Base-by-base conservation (phyloP, 805 yeast genomes). In the Starmerella ratchasimensis region DNA sequence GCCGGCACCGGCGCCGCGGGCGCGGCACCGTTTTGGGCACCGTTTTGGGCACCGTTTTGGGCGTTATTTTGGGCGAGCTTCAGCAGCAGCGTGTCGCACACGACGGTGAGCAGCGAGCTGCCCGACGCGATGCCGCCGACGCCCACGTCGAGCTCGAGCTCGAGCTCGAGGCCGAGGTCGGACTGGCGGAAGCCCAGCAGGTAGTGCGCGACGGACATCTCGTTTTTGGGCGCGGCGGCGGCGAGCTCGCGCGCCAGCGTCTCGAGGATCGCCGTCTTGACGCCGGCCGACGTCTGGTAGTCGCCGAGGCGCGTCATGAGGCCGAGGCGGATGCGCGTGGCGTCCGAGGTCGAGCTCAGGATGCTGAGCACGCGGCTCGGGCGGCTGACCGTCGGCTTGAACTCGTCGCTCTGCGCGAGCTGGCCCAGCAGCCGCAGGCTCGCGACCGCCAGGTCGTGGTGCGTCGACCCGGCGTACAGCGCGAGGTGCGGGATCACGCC, bases 301-400 rank as follows among this genome's bases (percentile, higher is more conserved):
- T 49, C 49, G n/a, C 63, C 76, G 17, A 78, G 49, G 50, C 82
- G 93, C 28, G 72, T 69, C 29, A 81, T 73, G 42, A 84, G 74
- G 0, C 83, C 73, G 47, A 70, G 71, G 42, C 79, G 71, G 27
- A 88, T 79, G 46, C 86, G 67, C 2, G 68, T 61, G 0, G 93
- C 73, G 47, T 86, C 95, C 47, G 81, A 81, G 23, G 80, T 71
- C 13, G 84, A 76, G 49, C 76, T 79, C 37, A 80, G 67, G 27
- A 80, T 66, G 0, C 82, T 74, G 33, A 86, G 56, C 11, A 88
- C 58, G 46, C 84, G 71, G 44, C 75, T 76, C 37, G 65, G 71
- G 8, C 66, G 65, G 14, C 52, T 37, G 21, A 58, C 46, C 3
- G 52, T 42, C 9, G 51, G 40, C 52, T 52, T 57, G 50, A 77